Conservation (phyloP, 169 alveolate genomes). For the Eimeria sp. region DNA sequence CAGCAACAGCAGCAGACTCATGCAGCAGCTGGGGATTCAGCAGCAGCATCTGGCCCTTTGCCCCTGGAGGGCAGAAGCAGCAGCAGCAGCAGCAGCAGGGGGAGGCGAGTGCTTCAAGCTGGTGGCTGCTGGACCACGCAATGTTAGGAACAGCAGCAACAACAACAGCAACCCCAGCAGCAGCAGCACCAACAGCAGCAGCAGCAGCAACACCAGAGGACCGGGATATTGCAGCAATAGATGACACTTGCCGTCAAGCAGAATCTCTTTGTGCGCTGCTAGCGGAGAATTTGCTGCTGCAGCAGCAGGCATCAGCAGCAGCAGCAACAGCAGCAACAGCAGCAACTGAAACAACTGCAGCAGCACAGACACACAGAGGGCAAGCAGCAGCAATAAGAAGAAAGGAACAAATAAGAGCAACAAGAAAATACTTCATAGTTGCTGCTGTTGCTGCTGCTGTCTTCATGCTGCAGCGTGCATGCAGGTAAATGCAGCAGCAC, state of each 20-base stretch:
- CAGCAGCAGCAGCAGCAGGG: constrained; percentile 36
- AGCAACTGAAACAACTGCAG: not conserved
- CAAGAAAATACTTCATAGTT: not conserved
- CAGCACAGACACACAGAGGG: not conserved
- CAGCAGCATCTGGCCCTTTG: not conserved
- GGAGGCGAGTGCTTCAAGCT: not conserved
- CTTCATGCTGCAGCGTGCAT: not conserved
- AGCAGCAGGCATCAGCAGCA: not conserved
- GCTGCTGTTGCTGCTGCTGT: constrained; percentile 4
- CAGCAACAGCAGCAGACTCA: not conserved
- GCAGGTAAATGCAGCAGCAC: not conserved
- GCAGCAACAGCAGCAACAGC: constrained; percentile 29
- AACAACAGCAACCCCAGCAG: too few species aligned
- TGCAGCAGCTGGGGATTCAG: not conserved
- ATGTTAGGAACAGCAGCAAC: too few species aligned
- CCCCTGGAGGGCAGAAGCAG: not conserved
- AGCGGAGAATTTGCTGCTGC: not conserved
- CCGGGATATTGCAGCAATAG: not conserved
- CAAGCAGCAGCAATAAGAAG: not conserved
- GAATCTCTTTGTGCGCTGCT: not conserved
- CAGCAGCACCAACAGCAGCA: too few species aligned
- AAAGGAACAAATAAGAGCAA: not conserved
- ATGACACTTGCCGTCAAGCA: constrained; percentile 12
- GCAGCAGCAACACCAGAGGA: too few species aligned
- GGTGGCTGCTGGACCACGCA: not conserved